Conservation (phyloP, 1,139 yeast genomes). For the Yamadazyma epiphylla region DNA sequence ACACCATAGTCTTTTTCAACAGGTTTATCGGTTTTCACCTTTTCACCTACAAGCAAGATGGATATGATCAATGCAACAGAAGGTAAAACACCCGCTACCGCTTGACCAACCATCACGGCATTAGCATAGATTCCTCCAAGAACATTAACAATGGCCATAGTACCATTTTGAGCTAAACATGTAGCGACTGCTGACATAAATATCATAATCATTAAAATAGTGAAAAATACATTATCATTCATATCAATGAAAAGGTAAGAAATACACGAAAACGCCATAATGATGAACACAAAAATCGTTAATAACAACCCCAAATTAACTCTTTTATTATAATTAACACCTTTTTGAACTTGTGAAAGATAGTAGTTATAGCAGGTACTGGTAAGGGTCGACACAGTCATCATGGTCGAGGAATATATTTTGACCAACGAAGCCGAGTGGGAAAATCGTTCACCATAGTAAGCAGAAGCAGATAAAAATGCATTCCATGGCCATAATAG, state of each 20-base stretch:
- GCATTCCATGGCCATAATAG: constrained; percentile 97
- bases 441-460: constrained; percentile 64
- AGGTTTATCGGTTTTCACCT: constrained; percentile 14
- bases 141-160: constrained; percentile 81
- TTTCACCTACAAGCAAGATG: constrained; percentile 41
- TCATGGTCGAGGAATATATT: constrained; percentile 78
- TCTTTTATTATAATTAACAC: constrained; percentile 60
- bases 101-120: constrained; percentile 93
- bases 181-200: constrained; percentile 61
- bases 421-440: constrained; percentile 51
- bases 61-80: constrained; percentile 69
- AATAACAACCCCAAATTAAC: constrained; percentile 56
- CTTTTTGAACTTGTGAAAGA: constrained; percentile 64
- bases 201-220: constrained; percentile 54
- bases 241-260: constrained; percentile 33
- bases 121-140: constrained; percentile 78
- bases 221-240: constrained; percentile 40
- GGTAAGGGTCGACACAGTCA: constrained; percentile 79
- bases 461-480: constrained; percentile 80
- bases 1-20: constrained; percentile 46
- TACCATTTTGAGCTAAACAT: constrained; percentile 81
- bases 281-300: constrained; percentile 53
- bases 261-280: constrained; percentile 51
- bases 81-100: constrained; percentile 88
- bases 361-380: constrained; percentile 59